Base-by-base conservation (phyloP, 2,329 filamentous ascomycete genomes). In the Orbilia javanica region DNA sequence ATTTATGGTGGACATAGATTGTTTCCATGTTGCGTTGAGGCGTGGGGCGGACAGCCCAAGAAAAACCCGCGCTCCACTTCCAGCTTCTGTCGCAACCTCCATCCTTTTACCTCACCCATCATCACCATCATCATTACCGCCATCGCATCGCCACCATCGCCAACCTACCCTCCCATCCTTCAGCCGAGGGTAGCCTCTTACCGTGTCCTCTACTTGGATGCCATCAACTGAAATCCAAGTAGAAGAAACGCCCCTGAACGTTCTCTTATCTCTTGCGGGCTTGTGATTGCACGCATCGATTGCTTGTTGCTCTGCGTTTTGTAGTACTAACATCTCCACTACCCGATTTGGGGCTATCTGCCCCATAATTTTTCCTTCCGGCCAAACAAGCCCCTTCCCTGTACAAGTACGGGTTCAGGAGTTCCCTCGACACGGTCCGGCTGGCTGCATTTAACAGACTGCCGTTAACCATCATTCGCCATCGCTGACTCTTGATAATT, bases 171-270 rank as follows among this genome's bases (percentile, higher is more conserved):
- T 50, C 10, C 34, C 27, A 27, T 42, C 55, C 34, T 42, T 25
- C 20, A 7, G 22, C 42, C 55, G 29, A 36, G 52, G 31, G 29
- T 20, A 20, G 52, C 29, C n/a, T 11, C 27, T 60, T n/a, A 25
- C n/a, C 31, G 4, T 3, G 31, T 44, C 46, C 31, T 63, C 46
- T 55, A 39, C 13, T 20, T 42, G 57, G 48, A 60, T 18, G 39
- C 39, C 60, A 29, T 73, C 69, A 73, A 73, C 69, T 73, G 69
- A 50, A 65, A 52, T 64, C 48, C n/a, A 7, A 18, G 60, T 60
- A 57, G 69, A 66, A 55, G 34, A 34, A 34, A 34, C 46, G 27
- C 20, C 22, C 25, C 44, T 44, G 11, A 22, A 57, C 34, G 11
- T 66, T 27, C 50, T 18, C 66, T 34, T 57, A n/a, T 48, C 39